Percentiles rank a stretch among this genome's conserved stretches.
phyloP scores from a whole-genome alignment of 352 stramenopile genomes.

The Halophytophthora polymorphica region DNA sequence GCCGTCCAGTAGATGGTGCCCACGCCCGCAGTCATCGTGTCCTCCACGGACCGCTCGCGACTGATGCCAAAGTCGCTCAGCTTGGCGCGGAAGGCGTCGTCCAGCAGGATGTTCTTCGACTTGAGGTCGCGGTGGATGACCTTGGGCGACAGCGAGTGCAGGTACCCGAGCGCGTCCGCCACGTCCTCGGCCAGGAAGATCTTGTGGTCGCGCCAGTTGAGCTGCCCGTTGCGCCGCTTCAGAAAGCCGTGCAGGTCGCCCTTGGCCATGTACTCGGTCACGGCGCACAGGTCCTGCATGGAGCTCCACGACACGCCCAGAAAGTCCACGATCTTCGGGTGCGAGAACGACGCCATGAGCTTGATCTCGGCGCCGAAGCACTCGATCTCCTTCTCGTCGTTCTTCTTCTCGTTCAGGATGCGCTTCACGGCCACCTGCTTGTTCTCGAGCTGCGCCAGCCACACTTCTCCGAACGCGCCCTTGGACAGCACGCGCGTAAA shows the following conservation, averaged over 20 bases:
- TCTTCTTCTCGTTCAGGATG: constrained; percentile 77
- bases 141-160: constrained; percentile 68
- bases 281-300: constrained; percentile 61
- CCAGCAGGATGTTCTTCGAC: constrained; percentile 75
- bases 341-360: constrained; percentile 78
- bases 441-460: constrained; percentile 79
- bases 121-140: constrained; percentile 84
- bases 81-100: constrained; percentile 60
- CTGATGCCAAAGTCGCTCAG: constrained; percentile 80
- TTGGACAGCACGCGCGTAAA: constrained; percentile 84
- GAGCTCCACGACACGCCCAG: constrained; percentile 74
- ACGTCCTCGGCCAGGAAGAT: constrained; percentile 73
- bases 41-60: constrained; percentile 66
- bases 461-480: constrained; percentile 86
- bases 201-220: constrained; percentile 76
- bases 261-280: constrained; percentile 83
- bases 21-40: constrained; percentile 81
- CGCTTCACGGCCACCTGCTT: constrained; percentile 78
- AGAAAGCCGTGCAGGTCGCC: constrained; percentile 75
- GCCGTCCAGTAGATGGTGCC: constrained; percentile 86
- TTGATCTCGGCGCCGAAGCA: constrained; percentile 84
- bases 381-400: constrained; percentile 83
- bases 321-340: constrained; percentile 85
- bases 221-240: constrained; percentile 57
- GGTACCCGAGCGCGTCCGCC: constrained; percentile 63